Conservation (phyloP, 2,329 filamentous ascomycete species). For the Blastomyces gilchristii region DNA sequence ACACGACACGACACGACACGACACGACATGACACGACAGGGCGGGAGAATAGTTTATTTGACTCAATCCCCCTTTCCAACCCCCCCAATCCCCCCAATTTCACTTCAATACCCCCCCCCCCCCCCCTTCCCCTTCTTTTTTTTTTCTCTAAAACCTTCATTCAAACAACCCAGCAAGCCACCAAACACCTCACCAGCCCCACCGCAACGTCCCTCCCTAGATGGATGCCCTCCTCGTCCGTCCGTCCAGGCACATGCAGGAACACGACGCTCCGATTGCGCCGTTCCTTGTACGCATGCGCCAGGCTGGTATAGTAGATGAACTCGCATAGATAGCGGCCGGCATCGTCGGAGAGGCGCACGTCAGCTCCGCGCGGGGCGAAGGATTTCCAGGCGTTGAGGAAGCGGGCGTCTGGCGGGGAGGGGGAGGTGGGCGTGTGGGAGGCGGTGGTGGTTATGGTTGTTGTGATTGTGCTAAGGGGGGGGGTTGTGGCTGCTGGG, state of each 20-base stretch:
- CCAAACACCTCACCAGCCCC: constrained; percentile 35
- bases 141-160: background rate
- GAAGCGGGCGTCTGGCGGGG: constrained; percentile 27
- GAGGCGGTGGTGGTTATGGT: background rate
- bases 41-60: too few relatives aligned
- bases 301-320: constrained; percentile 61
- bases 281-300: constrained; percentile 29
- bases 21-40: too few relatives aligned
- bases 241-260: constrained; percentile 58
- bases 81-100: too few relatives aligned
- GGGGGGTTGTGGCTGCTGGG: background rate
- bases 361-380: constrained; percentile 26
- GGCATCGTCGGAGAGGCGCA: constrained; percentile 56
- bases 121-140: background rate
- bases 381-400: constrained; percentile 27
- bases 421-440: constrained; percentile 14
- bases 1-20: too few relatives aligned
- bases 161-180: constrained; percentile 31
- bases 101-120: background rate
- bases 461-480: background rate
- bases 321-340: constrained; percentile 70
- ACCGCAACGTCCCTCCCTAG: constrained; percentile 33
- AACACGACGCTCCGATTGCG: constrained; percentile 48
- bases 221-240: constrained; percentile 39
- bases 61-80: too few relatives aligned